Base-by-base conservation (phyloP, 1,284 basidiomycete genomes). In the Wallemia ichthyophaga region DNA sequence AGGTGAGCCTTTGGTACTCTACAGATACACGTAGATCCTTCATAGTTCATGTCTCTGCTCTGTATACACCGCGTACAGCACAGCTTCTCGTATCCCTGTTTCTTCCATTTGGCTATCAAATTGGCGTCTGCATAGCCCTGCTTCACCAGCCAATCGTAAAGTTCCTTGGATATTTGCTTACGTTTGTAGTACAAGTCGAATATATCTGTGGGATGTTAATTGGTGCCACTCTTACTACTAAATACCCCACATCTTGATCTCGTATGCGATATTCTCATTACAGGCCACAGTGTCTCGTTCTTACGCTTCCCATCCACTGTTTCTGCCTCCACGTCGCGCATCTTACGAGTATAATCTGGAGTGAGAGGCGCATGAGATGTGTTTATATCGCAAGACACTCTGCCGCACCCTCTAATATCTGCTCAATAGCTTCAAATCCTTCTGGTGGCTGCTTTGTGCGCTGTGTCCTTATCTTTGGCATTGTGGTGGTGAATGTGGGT, bases 81-180 rank as follows among this genome's bases (percentile, higher is more conserved):
- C 53, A 73, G 63, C 64, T 72, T 72, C 72, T 99, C 94, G 70
- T 98, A 99, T 1, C 94, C 94, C 11, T 84, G 74, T 72, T 95
- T 94, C 75, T 98, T 98, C 94, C 94, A 98, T 71, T 98, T 98
- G 27, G 94, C 94, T 70, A 98, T 87, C 69, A 98, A 73, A 67
- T 94, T 94, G 57, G 83, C 82, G 70, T 99, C 94, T 13, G 86
- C 94, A 70, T 96, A 98, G 15, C 86, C 86, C 70, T 98, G 84
- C 73, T 96, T 96, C 67, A 98, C 69, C 61, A 99, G 71, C 94
- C 94, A 99, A 71, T 98, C 92, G 69, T 98, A 99, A 58, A 99
- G 73, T 69, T 94, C 85, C 66, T 78, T 48, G 13, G 37, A 48
- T 48, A 48, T 48, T 21, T 48, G 37, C 37, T 48, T 48, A 19